These are phyloP conservation scores for Aspergillus sclerotiicarbonarius DNA, from an alignment of 495 filamentous ascomycete genomes.

Conservation along the genomic window DNA sequence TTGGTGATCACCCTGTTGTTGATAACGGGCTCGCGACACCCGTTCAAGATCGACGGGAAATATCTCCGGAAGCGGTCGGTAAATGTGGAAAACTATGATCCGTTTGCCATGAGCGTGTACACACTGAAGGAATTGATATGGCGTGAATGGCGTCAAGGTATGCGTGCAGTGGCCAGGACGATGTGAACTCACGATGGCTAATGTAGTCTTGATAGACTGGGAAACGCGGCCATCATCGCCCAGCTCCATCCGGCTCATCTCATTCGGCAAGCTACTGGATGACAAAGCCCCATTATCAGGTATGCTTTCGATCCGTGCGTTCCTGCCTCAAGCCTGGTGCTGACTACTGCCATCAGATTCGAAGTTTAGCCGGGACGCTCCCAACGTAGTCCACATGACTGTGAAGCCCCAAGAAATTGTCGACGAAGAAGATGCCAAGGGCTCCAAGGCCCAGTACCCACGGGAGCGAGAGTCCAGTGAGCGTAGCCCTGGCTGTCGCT, in stretches of 20 bases:
- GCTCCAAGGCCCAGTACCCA: conserved; percentile 59
- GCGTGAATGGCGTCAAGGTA: conserved; percentile 79
- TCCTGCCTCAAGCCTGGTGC: conserved; percentile 5
- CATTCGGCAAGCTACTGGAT: conserved; percentile 82
- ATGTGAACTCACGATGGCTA: neutral
- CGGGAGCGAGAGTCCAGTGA: conserved; percentile 62
- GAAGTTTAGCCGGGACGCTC: conserved; percentile 66
- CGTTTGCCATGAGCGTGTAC: conserved; percentile 85
- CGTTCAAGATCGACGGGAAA: conserved; percentile 81
- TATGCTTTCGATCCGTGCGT: conserved; percentile 26
- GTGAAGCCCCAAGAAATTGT: conserved; percentile 84
- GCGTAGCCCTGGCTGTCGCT: conserved; percentile 67
- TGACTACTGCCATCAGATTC: conserved; percentile 57
- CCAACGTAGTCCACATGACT: conserved; percentile 91
- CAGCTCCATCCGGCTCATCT: conserved; percentile 81
- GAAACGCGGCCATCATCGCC: conserved; percentile 79
- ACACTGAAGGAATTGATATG: conserved; percentile 89
- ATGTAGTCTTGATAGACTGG: conserved; percentile 60
- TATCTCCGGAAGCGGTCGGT: conserved; percentile 79
- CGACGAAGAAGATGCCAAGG: conserved; percentile 85
- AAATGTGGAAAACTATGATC: conserved; percentile 71
- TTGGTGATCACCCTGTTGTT: conserved; percentile 71
- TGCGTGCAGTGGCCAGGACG: conserved; percentile 13
- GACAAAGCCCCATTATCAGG: conserved; percentile 79
- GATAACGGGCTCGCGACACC: conserved; percentile 77